A percentile compares a stretch with the other conserved stretches of the same genome.
Conservation (phyloP, 163 green algal species). For the Chlamydomonas reinhardtii region DNA sequence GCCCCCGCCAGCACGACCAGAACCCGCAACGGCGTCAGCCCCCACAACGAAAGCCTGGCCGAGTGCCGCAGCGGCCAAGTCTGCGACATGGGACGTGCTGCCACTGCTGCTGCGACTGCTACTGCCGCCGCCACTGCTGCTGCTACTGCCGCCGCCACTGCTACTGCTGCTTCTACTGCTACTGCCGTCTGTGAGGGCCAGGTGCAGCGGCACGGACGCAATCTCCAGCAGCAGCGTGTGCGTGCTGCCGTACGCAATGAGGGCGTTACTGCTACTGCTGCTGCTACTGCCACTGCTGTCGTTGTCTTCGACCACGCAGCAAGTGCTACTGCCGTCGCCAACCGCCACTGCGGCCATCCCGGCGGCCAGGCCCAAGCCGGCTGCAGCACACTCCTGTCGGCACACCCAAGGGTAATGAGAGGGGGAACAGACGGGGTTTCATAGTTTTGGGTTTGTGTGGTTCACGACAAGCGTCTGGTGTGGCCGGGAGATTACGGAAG, state of each 20-base stretch:
- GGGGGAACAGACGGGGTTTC: too few relatives aligned
- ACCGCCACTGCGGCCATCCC: background rate
- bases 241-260: constrained; percentile 5
- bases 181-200: background rate
- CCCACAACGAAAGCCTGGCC: background rate
- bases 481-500: too few relatives aligned
- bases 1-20: too few relatives aligned
- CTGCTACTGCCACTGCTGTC: too few relatives aligned
- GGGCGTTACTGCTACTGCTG: background rate
- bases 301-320: background rate
- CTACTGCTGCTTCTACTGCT: background rate
- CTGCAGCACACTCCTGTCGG: too few relatives aligned
- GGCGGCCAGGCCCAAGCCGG: background rate
- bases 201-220: constrained; percentile 26
- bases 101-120: background rate
- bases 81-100: too few relatives aligned
- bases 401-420: too few relatives aligned
- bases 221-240: constrained; percentile 16
- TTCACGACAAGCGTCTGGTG: too few relatives aligned
- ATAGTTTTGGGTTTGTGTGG: too few relatives aligned
- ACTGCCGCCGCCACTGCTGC: background rate
- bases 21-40: background rate
- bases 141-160: background rate
- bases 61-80: too few relatives aligned
- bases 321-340: background rate